Conservation (phyloP, 176 grass and related monocot species). For the Oryza australiensis region DNA sequence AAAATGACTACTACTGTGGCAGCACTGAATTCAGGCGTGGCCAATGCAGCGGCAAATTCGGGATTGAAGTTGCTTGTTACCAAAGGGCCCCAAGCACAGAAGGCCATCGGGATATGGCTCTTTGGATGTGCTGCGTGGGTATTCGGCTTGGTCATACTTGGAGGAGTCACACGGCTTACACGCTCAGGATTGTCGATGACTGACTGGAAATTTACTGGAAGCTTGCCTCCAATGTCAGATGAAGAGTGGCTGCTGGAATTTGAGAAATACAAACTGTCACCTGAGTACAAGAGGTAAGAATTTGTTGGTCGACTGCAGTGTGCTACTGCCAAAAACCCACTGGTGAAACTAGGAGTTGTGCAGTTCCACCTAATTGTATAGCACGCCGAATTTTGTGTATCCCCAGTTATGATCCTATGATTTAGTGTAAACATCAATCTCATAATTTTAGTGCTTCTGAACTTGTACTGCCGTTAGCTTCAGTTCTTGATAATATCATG, state of each 20-base stretch:
- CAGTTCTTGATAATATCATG: conserved; percentile 4
- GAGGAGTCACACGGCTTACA: conserved; percentile 91
- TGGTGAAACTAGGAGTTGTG: not conserved
- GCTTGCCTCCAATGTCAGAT: conserved; percentile 76
- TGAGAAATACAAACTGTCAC: conserved; percentile 83
- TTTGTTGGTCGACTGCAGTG: not conserved
- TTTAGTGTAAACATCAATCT: not conserved
- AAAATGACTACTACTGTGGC: conserved; percentile 58
- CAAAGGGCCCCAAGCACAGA: conserved; percentile 77
- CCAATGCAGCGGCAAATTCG: conserved; percentile 50
- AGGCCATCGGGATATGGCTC: conserved; percentile 87
- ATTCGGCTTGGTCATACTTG: conserved; percentile 86
- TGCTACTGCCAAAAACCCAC: not conserved
- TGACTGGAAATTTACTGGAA: conserved; percentile 90
- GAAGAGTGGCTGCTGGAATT: conserved; percentile 78
- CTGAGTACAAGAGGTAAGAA: conserved; percentile 77
- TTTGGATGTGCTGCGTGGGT: conserved; percentile 94
- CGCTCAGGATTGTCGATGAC: conserved; percentile 96
- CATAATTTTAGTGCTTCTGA: not conserved
- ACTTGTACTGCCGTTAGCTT: not conserved
- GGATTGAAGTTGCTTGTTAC: conserved; percentile 76
- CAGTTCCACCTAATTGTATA: conserved; percentile 1
- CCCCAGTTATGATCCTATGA: not conserved
- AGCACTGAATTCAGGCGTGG: conserved; percentile 43
- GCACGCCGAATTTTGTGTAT: not conserved